phyloP scores from a whole-genome alignment of 2,329 filamentous ascomycete species.

The Cryoendolithus antarcticus region DNA sequence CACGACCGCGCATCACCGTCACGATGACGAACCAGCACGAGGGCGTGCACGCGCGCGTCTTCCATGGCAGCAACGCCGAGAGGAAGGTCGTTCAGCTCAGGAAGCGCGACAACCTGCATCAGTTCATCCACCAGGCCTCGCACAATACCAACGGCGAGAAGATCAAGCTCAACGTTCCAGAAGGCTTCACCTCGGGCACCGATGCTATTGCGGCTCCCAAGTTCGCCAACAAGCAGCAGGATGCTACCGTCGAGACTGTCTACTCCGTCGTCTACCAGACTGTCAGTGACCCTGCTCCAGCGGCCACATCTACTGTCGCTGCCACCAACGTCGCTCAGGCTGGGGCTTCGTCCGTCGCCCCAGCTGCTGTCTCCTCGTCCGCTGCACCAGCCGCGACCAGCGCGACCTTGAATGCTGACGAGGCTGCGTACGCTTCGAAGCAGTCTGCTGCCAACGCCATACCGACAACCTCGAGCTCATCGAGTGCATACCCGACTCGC shows the following conservation, averaged over 20 bases:
- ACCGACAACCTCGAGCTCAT: not conserved
- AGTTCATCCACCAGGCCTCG: not conserved
- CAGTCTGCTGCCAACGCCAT: slow-evolving; percentile 6
- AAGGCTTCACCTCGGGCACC: slow-evolving; percentile 7
- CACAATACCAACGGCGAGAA: slow-evolving; percentile 16
- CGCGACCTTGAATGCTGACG: slow-evolving; percentile 3
- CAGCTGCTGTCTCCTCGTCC: too few species aligned
- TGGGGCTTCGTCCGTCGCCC: slow-evolving; percentile 3
- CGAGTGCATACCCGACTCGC: too few species aligned
- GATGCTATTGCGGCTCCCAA: not conserved
- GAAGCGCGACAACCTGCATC: slow-evolving; percentile 2
- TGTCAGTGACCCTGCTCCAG: slow-evolving; percentile 16
- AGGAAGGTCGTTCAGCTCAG: slow-evolving; percentile 7
- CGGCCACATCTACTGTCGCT: slow-evolving; percentile 7
- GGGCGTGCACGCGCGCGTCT: slow-evolving; percentile 18
- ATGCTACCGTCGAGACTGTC: slow-evolving; percentile 17
- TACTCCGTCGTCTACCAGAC: slow-evolving; percentile 42
- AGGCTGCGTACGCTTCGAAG: slow-evolving; percentile 4
- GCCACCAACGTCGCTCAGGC: slow-evolving; percentile 5
- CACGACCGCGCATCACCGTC: slow-evolving; percentile 3
- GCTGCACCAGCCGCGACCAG: slow-evolving; percentile 1
- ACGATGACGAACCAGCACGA: slow-evolving; percentile 17
- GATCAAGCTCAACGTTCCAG: slow-evolving; percentile 16
- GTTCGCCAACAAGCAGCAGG: slow-evolving; percentile 4
- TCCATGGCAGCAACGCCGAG: slow-evolving; percentile 15